phyloP scores from a whole-genome alignment of 2,329 filamentous ascomycete species.

The Massarina eburnea region DNA sequence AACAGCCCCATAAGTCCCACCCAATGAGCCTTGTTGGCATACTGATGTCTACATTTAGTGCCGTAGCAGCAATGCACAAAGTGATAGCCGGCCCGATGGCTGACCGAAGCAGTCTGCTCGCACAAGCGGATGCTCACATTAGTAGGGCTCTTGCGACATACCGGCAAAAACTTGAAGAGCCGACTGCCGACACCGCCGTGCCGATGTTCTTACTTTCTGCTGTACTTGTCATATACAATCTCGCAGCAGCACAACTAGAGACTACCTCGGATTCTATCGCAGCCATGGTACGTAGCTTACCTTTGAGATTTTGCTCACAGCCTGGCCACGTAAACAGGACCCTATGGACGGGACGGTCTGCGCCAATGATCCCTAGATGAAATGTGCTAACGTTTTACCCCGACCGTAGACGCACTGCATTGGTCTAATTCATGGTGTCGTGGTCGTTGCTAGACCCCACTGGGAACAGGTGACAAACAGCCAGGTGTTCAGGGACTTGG shows the following conservation, averaged over 20 bases:
- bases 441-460: constrained; percentile 25
- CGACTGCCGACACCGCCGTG: constrained; percentile 20
- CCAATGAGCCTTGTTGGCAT: no score
- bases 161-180: constrained; percentile 23
- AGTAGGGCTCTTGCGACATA: constrained; percentile 26
- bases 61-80: constrained; percentile 32
- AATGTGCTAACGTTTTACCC: neutral
- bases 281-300: constrained; percentile 10
- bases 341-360: no score
- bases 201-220: constrained; percentile 35
- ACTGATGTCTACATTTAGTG: constrained; percentile 1
- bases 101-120: constrained; percentile 23
- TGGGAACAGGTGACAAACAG: constrained; percentile 23
- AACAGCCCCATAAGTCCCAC: neutral
- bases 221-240: constrained; percentile 31
- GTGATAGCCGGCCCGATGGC: constrained; percentile 18
- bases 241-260: constrained; percentile 29
- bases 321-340: no score
- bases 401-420: constrained; percentile 24
- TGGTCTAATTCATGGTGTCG: constrained; percentile 29
- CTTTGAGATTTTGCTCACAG: neutral
- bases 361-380: no score
- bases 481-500: constrained; percentile 16
- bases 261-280: constrained; percentile 26
- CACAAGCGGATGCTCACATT: constrained; percentile 33